Conservation (phyloP, 352 stramenopile genomes). For the Globisporangium perplexum region DNA sequence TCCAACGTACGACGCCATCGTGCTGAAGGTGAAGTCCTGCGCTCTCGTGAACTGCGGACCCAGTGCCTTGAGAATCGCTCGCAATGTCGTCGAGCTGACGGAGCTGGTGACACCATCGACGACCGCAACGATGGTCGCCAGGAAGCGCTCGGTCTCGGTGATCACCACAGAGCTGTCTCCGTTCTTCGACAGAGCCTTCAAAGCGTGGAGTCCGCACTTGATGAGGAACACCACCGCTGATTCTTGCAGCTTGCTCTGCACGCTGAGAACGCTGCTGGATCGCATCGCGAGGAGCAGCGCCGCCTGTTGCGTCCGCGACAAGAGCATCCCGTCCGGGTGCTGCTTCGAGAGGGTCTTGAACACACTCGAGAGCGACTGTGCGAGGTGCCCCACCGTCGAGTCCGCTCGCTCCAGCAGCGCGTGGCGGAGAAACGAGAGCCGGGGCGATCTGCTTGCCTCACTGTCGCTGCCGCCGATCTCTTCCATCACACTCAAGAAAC, state of each 20-base stretch:
- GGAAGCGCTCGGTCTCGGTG: not conserved
- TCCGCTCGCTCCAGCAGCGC: slow-evolving; percentile 7
- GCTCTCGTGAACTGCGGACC: slow-evolving; percentile 18
- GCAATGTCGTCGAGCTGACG: not conserved
- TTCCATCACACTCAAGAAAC: slow-evolving; percentile 8
- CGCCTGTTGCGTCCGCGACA: slow-evolving; percentile 24
- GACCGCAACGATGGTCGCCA: slow-evolving; percentile 3
- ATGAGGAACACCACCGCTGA: slow-evolving; percentile 11
- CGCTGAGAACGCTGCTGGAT: slow-evolving; percentile 6
- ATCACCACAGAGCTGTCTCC: not conserved
- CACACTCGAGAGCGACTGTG: slow-evolving; percentile 5
- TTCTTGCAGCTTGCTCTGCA: slow-evolving; percentile 6
- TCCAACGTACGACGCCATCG: slow-evolving; percentile 14
- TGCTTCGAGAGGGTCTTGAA: slow-evolving; percentile 22
- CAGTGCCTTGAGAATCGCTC: slow-evolving; percentile 13
- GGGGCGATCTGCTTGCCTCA: not conserved
- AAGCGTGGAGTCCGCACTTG: slow-evolving; percentile 11
- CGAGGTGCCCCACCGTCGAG: not conserved
- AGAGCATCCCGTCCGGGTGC: slow-evolving; percentile 17
- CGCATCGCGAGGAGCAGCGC: slow-evolving; percentile 32
- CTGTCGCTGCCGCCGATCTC: not conserved
- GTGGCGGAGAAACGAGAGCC: slow-evolving; percentile 17
- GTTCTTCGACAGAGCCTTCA: slow-evolving; percentile 6
- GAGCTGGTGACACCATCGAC: slow-evolving; percentile 5
- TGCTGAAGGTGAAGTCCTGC: slow-evolving; percentile 15